Evolutionary conservation across 129 eudicot species (phyloP).

Genomic region (Artemisia annua): DNA sequence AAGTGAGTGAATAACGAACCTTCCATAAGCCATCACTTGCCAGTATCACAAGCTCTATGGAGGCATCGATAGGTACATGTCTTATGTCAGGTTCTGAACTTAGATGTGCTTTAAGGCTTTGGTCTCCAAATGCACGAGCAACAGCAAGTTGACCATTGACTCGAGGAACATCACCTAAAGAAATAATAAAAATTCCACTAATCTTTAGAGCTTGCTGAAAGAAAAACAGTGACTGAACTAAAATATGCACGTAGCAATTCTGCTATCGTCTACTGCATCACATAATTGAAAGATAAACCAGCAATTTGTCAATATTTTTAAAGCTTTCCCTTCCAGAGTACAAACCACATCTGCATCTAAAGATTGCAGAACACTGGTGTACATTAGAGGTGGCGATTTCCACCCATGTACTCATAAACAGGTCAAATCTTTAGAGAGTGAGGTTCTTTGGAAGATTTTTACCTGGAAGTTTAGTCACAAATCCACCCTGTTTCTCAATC

Average conservation of each 20-base stretch:
- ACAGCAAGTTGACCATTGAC: conserved; percentile 94
- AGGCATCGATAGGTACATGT: conserved; percentile 56
- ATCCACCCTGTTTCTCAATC: conserved; percentile 85
- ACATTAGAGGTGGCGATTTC: background rate
- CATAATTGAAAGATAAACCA: background rate
- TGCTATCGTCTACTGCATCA: background rate
- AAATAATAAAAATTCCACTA: conserved; percentile 14
- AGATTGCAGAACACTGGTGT: background rate
- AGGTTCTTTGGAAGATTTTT: background rate
- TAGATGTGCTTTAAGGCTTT: conserved; percentile 83
- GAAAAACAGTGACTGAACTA: background rate
- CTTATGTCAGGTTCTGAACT: conserved; percentile 87
- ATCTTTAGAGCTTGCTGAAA: background rate
- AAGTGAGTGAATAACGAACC: conserved; percentile 38
- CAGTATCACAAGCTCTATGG: conserved; percentile 67
- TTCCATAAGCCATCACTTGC: conserved; percentile 97
- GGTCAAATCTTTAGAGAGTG: background rate
- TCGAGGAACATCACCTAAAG: conserved; percentile 84
- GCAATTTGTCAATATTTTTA: background rate
- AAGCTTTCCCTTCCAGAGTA: background rate
- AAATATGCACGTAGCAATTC: background rate
- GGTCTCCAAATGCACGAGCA: conserved; percentile 95
- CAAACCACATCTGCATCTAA: background rate
- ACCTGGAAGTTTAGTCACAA: conserved; percentile 85
- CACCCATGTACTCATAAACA: background rate